These are phyloP conservation scores for Przewalskia tangutica DNA, from an alignment of 257 asterid genomes.

Conservation along the genomic window DNA sequence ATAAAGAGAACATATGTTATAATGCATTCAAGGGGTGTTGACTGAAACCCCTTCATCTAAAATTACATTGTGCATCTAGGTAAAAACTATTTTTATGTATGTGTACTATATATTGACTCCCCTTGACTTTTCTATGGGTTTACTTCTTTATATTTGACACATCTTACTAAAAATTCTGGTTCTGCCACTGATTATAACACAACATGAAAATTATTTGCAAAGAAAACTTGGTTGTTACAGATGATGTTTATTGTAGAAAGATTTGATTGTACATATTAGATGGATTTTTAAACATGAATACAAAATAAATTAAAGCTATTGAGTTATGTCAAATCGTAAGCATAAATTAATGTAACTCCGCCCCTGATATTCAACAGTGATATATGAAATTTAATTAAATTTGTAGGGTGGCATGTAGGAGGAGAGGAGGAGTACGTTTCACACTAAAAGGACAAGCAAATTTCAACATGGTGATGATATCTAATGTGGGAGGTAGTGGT, in stretches of 20 bases:
- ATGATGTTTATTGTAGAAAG: not conserved
- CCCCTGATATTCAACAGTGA: not conserved
- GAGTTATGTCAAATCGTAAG: not conserved
- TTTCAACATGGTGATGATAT: constrained; percentile 55
- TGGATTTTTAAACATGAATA: not conserved
- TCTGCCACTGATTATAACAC: too few relatives aligned
- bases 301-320: not conserved
- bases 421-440: constrained; percentile 66
- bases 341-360: not conserved
- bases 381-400: not conserved
- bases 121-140: too few relatives aligned
- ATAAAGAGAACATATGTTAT: not conserved
- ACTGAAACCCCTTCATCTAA: too few relatives aligned
- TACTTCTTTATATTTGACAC: too few relatives aligned
- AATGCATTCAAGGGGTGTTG: too few relatives aligned
- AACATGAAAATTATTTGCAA: too few relatives aligned
- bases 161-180: too few relatives aligned
- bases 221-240: not conserved
- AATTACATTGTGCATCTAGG: too few relatives aligned
- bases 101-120: too few relatives aligned
- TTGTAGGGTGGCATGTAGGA: constrained; percentile 46
- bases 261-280: not conserved
- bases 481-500: constrained; percentile 66
- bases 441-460: constrained; percentile 52
- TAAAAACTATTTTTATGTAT: too few relatives aligned